Base-by-base conservation (phyloP, 106 monocot genomes). In the Alisma plantagoaquatica region DNA sequence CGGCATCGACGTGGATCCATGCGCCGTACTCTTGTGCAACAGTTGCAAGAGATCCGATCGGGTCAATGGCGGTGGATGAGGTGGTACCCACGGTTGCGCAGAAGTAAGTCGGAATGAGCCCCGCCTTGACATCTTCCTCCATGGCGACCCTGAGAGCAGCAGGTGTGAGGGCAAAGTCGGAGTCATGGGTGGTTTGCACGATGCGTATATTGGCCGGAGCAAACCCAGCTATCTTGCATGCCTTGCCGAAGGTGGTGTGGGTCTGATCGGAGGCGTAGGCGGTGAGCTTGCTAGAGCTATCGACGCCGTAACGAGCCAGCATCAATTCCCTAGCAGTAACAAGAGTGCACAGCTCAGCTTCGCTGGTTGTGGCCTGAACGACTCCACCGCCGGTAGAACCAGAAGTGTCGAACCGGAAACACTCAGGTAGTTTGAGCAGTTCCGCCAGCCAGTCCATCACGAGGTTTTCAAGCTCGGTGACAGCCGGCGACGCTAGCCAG, bases 1-100 rank as follows among this genome's bases (percentile, higher is more conserved):
- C 80, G 10, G 80, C 80, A 47, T 81, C 80, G 24, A 81, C 66
- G 62, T 81, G 80, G 16, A 75, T 49, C 75, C 75, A 81, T 16
- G 47, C 67, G 4, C 33, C 51, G 70, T 49, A 71, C 23, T 31
- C 41, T 0, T 11, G 8, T 0, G 80, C 70, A 23, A 75, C 70
- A 8, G 59, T 49, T 10, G 59, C 51, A 9, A 76, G 27, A 18
- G 38, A 20, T 3, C 53, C 50, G 23, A 62, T 20, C 6, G 70
- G 75, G 47, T 80, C 80, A 20, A 70, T 69, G 10, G 80, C 80
- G 1, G 48, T 67, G 7, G 62, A 60, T 9, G 80, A 61, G n/a
- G 80, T 80, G 24, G 80, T 70, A 8, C 80, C 80, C 21, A 81
- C 71, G 2, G 75, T 80, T 15, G 75, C 75, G 56, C 80, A 80